Evolutionary conservation across 2,329 filamentous ascomycete species (phyloP).

Genomic region (Shiraia sp.): DNA sequence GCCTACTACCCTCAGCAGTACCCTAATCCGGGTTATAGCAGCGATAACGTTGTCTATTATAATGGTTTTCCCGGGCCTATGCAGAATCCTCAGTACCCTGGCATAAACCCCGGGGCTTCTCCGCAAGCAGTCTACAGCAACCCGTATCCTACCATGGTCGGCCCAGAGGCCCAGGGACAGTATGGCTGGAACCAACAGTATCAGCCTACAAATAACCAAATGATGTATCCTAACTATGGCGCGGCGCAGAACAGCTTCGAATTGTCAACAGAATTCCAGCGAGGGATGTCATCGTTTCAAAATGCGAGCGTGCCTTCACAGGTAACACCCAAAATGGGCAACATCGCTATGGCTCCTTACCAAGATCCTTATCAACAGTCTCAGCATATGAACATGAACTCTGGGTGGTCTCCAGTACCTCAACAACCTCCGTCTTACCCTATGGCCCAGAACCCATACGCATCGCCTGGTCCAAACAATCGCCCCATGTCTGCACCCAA

Average conservation of each 20-base stretch:
- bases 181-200: conserved; percentile 43
- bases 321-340: conserved; percentile 45
- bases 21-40: conserved; percentile 29
- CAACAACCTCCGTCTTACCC: conserved; percentile 32
- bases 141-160: conserved; percentile 40
- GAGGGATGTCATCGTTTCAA: conserved; percentile 52
- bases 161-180: conserved; percentile 42
- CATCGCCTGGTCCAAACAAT: conserved; percentile 29
- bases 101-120: conserved; percentile 32
- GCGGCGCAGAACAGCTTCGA: conserved; percentile 47
- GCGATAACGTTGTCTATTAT: conserved; percentile 49
- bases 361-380: conserved; percentile 38
- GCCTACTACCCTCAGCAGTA: conserved; percentile 58
- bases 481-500: conserved; percentile 43
- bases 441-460: conserved; percentile 29
- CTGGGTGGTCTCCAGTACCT: conserved; percentile 38
- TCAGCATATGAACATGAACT: conserved; percentile 33
- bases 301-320: conserved; percentile 37
- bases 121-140: conserved; percentile 35
- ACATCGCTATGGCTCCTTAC: conserved; percentile 38
- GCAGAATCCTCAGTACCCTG: conserved; percentile 33
- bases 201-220: conserved; percentile 26
- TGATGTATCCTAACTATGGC: conserved; percentile 34
- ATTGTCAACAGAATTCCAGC: conserved; percentile 50
- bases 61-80: conserved; percentile 43